phyloP scores from a whole-genome alignment of 352 stramenopile genomes.

The Globisporangium heterothallicum region DNA sequence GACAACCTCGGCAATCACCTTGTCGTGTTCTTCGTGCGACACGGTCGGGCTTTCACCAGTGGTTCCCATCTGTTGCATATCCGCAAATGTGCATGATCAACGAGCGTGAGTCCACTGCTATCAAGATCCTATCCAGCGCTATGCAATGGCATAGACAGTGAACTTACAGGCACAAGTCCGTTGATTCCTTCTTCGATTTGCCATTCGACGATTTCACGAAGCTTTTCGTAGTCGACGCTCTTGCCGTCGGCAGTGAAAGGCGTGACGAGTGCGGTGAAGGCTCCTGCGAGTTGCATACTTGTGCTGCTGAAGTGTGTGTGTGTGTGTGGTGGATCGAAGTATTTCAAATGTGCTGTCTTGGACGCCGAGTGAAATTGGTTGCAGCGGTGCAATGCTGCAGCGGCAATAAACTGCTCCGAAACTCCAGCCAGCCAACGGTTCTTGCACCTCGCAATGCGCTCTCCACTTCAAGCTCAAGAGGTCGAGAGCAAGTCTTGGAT shows the following conservation, averaged over 20 bases:
- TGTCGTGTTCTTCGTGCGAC: conserved; percentile 92
- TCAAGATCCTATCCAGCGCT: no score
- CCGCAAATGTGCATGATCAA: not conserved
- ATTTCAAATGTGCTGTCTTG: not conserved
- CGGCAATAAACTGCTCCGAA: not conserved
- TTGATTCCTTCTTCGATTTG: conserved; percentile 94
- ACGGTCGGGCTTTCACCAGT: conserved; percentile 96
- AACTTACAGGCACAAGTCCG: conserved; percentile 90
- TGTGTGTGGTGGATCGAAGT: not conserved
- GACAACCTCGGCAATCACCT: conserved; percentile 90
- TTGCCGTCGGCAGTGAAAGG: conserved; percentile 91
- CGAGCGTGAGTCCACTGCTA: no score
- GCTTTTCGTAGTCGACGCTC: conserved; percentile 90
- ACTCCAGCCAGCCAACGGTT: not conserved
- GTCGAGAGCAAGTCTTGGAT: not conserved
- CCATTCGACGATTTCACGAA: conserved; percentile 88
- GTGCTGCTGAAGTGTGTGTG: conserved; percentile 9
- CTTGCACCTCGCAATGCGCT: not conserved
- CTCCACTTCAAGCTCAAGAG: conserved; percentile 8
- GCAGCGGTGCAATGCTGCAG: not conserved
- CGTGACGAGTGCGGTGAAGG: conserved; percentile 93
- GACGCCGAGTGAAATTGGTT: not conserved
- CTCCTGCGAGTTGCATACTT: conserved; percentile 73
- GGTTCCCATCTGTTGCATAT: conserved; percentile 86
- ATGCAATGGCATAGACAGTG: not conserved